Evolutionary conservation across 768 basidiomycete species (phyloP).

Genomic region (Boletus insuetus): DNA sequence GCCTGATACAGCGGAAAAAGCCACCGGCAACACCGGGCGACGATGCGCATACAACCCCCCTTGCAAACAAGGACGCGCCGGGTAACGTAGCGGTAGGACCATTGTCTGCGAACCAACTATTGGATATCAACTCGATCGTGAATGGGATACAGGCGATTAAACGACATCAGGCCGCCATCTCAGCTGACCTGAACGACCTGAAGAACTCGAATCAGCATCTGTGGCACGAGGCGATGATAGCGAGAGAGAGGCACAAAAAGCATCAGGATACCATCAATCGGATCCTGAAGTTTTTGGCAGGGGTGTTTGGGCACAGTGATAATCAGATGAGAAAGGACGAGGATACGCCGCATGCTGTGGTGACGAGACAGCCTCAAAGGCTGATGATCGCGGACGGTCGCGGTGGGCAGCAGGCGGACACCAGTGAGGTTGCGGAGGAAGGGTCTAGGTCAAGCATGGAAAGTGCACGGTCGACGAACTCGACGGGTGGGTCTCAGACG

Average conservation of each 20-base stretch:
- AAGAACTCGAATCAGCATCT: conserved; percentile 83
- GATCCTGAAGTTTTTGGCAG: conserved; percentile 92
- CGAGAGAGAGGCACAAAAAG: conserved; percentile 80
- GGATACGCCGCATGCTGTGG: conserved; percentile 40
- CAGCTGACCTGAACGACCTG: conserved; percentile 82
- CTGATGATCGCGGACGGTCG: conserved; percentile 65
- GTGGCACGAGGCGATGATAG: conserved; percentile 88
- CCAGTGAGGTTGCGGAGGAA: conserved; percentile 41
- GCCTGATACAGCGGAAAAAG: conserved; percentile 84
- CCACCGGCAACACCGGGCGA: conserved; percentile 41
- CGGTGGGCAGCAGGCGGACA: conserved; percentile 36
- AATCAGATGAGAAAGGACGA: conserved; percentile 37
- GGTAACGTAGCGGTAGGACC: conserved; percentile 19
- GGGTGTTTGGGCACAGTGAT: conserved; percentile 71
- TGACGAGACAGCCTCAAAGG: conserved; percentile 50
- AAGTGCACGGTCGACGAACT: conserved; percentile 19
- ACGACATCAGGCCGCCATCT: conserved; percentile 90
- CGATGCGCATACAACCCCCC: conserved; percentile 18
- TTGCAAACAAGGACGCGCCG: conserved; percentile 13
- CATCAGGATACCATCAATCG: conserved; percentile 96
- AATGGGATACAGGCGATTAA: conserved; percentile 84
- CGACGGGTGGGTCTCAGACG: conserved; percentile 6
- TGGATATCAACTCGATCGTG: conserved; percentile 79
- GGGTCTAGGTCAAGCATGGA: conserved; percentile 32
- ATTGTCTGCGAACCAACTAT: conserved; percentile 47